These are phyloP conservation scores for Suaeda aralocaspica DNA, from an alignment of 148 eudicot genomes.

Conservation along the genomic window DNA sequence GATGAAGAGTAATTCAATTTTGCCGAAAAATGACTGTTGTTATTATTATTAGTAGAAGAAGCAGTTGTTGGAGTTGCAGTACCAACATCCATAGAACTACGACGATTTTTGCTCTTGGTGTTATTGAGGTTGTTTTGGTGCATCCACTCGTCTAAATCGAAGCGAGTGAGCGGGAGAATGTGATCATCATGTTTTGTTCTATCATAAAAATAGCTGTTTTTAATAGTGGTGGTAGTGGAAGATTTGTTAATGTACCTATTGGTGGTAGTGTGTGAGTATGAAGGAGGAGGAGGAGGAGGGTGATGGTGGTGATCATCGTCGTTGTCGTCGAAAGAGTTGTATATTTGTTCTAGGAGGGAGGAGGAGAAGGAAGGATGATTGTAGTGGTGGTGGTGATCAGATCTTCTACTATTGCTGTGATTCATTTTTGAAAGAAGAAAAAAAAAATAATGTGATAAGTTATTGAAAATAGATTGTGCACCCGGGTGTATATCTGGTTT, in stretches of 20 bases:
- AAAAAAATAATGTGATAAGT: no score
- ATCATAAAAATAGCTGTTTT: background rate
- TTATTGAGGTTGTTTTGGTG: constrained; percentile 10
- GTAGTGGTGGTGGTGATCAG: constrained; percentile 9
- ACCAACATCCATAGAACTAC: constrained; percentile 6
- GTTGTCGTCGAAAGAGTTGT: constrained; percentile 68
- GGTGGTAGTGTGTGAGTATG: no score
- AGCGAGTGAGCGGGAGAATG: constrained; percentile 25
- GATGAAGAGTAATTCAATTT: constrained; percentile 19
- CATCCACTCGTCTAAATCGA: constrained; percentile 54
- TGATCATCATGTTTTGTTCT: constrained; percentile 20
- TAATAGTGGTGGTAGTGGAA: background rate
- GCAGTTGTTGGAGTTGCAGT: no score
- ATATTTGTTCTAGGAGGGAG: constrained; percentile 72
- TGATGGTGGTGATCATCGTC: background rate
- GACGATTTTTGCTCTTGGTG: constrained; percentile 2
- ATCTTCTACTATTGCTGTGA: background rate
- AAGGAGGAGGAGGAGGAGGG: no score
- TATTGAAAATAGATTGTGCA: no score
- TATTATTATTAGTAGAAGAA: no score
- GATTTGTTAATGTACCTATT: no score
- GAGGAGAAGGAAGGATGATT: constrained; percentile 69
- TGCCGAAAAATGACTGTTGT: background rate
- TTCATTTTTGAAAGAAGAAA: constrained; percentile 7
- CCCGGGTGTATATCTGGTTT: no score